phyloP scores from a whole-genome alignment of 148 eudicot genomes.

The Cornus controversa region DNA sequence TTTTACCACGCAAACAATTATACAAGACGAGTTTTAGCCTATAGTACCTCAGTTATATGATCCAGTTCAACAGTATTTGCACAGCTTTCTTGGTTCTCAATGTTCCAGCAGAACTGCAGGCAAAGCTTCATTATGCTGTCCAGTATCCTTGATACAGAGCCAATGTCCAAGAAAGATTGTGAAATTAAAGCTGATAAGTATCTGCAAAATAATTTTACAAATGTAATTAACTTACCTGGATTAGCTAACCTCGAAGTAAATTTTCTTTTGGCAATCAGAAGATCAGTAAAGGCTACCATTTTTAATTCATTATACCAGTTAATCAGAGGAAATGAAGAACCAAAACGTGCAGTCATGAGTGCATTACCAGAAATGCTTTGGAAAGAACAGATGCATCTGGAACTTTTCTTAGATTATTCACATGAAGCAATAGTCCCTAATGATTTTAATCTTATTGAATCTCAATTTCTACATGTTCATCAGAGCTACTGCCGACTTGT shows the following conservation, averaged over 20 bases:
- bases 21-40: slow-evolving; percentile 1
- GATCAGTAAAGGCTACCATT: background rate
- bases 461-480: too few species aligned
- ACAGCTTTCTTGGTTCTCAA: slow-evolving; percentile 74
- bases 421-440: too few species aligned
- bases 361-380: background rate
- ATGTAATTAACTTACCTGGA: background rate
- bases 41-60: slow-evolving; percentile 82
- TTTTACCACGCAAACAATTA: background rate
- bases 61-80: slow-evolving; percentile 71
- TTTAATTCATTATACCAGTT: background rate
- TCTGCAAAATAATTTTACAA: slow-evolving; percentile 45
- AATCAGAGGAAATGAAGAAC: background rate
- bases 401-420: background rate
- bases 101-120: slow-evolving; percentile 91
- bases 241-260: background rate
- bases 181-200: slow-evolving; percentile 95
- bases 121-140: slow-evolving; percentile 96
- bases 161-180: slow-evolving; percentile 97
- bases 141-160: slow-evolving; percentile 92
- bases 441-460: too few species aligned
- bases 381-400: background rate
- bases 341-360: background rate
- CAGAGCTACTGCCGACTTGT: too few species aligned
- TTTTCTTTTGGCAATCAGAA: background rate